These are phyloP conservation scores for Claviceps maximensis DNA, from an alignment of 2,329 filamentous ascomycete species.

Conservation along the genomic window DNA sequence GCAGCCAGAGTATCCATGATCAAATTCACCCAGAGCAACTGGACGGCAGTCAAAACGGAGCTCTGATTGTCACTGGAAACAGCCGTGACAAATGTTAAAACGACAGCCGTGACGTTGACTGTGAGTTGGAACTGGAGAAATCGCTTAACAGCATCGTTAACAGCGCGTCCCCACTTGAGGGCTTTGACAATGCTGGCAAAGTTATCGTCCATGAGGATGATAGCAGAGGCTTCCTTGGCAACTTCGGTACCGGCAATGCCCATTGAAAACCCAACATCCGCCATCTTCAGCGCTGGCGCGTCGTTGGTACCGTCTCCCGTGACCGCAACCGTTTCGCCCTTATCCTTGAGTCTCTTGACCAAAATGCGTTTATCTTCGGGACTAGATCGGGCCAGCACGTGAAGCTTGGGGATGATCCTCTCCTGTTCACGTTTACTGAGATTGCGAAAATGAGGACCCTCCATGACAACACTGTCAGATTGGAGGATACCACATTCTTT, in stretches of 20 bases:
- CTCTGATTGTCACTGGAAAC: constrained; percentile 55
- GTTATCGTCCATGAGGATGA: constrained; percentile 81
- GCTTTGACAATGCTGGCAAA: constrained; percentile 79
- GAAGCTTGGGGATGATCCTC: constrained; percentile 53
- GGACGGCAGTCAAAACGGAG: constrained; percentile 76
- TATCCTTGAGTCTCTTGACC: constrained; percentile 56
- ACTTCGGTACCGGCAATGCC: constrained; percentile 74
- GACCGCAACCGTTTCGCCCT: constrained; percentile 66
- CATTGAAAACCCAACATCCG: constrained; percentile 78
- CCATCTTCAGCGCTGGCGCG: constrained; percentile 66
- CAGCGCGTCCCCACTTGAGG: constrained; percentile 65
- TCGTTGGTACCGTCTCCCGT: constrained; percentile 79
- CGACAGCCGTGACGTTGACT: constrained; percentile 84
- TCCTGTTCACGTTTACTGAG: constrained; percentile 52
- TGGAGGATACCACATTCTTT: constrained; percentile 65
- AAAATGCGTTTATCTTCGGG: constrained; percentile 66
- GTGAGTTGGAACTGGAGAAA: constrained; percentile 69
- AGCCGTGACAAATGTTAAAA: constrained; percentile 77
- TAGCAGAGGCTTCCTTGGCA: constrained; percentile 72
- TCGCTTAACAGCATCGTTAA: constrained; percentile 66
- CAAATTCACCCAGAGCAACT: constrained; percentile 90
- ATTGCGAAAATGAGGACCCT: constrained; percentile 66
- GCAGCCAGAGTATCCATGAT: constrained; percentile 97
- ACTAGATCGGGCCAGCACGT: constrained; percentile 61
- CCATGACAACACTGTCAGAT: constrained; percentile 56